phyloP scores from a whole-genome alignment of 306 rosid species.

The Vigna radiata region DNA sequence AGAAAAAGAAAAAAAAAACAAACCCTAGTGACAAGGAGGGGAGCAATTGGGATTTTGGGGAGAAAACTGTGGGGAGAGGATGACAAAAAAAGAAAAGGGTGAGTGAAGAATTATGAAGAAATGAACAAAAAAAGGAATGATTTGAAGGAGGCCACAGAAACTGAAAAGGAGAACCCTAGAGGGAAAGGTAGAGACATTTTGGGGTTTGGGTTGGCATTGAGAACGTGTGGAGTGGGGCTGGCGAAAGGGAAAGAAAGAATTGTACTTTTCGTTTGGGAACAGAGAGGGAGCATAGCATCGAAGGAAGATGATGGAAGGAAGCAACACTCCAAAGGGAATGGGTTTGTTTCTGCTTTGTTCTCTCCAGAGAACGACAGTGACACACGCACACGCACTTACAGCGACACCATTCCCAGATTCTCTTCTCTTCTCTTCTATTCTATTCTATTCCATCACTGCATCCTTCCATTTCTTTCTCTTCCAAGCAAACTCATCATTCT shows the following conservation, averaged over 20 bases:
- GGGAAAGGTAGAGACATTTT: conserved; percentile 46
- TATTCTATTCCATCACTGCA: conserved; percentile 69
- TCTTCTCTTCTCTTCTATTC: conserved; percentile 63
- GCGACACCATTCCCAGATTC: conserved; percentile 46
- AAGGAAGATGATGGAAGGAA: conserved; percentile 46
- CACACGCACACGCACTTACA: conserved; percentile 25
- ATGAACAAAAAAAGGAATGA: conserved; percentile 46
- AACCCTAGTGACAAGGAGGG: conserved; percentile 45
- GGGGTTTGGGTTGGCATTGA: conserved; percentile 33
- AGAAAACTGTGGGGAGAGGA: conserved; percentile 22
- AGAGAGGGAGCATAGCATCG: conserved; percentile 37
- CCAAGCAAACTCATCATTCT: conserved; percentile 51
- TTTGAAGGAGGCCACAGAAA: conserved; percentile 37
- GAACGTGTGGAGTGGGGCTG: conserved; percentile 48
- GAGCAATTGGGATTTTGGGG: conserved; percentile 40
- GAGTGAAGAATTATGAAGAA: background rate
- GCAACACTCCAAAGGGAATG: conserved; percentile 55
- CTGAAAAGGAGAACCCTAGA: conserved; percentile 49
- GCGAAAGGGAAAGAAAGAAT: conserved; percentile 49
- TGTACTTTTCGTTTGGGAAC: conserved; percentile 42
- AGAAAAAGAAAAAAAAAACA: conserved; percentile 34
- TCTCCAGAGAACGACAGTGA: conserved; percentile 48
- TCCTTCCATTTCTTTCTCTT: conserved; percentile 49
- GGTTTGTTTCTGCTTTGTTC: conserved; percentile 37
- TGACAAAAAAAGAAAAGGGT: conserved; percentile 43